These are phyloP conservation scores for Podila epigama DNA, from an alignment of 192 early-diverging fungal genomes.

Conservation along the genomic window DNA sequence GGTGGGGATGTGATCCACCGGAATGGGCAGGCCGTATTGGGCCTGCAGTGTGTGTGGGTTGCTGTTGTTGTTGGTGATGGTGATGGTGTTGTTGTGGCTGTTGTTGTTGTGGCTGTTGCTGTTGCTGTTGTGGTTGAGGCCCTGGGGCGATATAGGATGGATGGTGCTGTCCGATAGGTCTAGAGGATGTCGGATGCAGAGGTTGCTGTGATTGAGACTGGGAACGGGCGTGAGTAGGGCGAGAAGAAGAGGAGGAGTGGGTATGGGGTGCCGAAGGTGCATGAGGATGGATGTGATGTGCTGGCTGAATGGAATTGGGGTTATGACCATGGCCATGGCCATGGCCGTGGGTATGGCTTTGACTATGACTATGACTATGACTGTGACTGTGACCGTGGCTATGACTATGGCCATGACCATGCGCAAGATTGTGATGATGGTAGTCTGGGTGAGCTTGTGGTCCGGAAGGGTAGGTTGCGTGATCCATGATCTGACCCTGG, in stretches of 20 bases:
- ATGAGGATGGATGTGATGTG: not conserved
- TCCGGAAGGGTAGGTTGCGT: not conserved
- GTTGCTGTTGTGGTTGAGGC: slow-evolving; percentile 1
- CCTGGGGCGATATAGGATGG: not conserved
- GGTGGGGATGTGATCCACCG: not conserved
- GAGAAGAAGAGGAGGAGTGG: too few species aligned
- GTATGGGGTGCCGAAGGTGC: not conserved
- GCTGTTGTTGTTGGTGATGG: slow-evolving; percentile 1
- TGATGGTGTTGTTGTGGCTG: not conserved
- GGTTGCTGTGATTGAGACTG: not conserved
- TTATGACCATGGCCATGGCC: not conserved
- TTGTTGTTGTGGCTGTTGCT: slow-evolving; percentile 7
- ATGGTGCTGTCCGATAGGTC: slow-evolving; percentile 16
- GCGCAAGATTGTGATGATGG: not conserved
- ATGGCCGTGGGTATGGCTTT: not conserved
- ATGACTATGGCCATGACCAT: not conserved
- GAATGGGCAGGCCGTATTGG: not conserved
- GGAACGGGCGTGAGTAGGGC: not conserved
- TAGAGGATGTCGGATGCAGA: not conserved
- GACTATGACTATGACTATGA: not conserved
- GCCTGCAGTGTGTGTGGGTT: not conserved
- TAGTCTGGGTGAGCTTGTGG: not conserved
- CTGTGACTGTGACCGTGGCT: not conserved
- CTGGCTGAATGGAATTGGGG: too few species aligned
- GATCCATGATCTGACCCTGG: not conserved